Conservation (phyloP, 2,329 filamentous ascomycete species). For the Colletotrichum simmondsii region DNA sequence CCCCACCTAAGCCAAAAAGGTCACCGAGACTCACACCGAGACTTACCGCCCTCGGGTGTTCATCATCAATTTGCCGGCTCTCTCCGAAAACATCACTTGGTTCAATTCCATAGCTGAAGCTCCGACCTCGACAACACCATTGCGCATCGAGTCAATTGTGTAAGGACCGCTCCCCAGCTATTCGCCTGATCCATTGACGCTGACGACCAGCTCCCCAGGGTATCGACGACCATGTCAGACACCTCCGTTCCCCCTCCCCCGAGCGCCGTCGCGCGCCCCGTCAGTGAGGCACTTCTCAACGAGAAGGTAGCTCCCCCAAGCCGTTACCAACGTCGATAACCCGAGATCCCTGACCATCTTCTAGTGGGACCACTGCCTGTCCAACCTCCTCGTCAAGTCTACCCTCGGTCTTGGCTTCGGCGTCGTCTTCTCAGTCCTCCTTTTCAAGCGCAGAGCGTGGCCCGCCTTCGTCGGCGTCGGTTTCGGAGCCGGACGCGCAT, state of each 20-base stretch:
- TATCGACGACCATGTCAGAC: slow-evolving; percentile 61
- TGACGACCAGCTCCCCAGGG: slow-evolving; percentile 33
- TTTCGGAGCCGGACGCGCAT: slow-evolving; percentile 95
- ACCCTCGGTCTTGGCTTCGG: slow-evolving; percentile 96
- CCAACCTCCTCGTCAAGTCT: slow-evolving; percentile 96
- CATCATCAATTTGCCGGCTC: slow-evolving; percentile 47
- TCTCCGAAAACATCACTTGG: slow-evolving; percentile 37
- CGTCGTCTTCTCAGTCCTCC: slow-evolving; percentile 96
- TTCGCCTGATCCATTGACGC: slow-evolving; percentile 34
- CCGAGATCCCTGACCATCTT: slow-evolving; percentile 27
- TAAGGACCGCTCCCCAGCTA: slow-evolving; percentile 17
- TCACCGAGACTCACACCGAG: slow-evolving; percentile 3
- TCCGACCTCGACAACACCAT: slow-evolving; percentile 30
- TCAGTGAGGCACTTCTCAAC: slow-evolving; percentile 98
- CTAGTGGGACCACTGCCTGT: slow-evolving; percentile 98
- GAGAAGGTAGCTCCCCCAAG: slow-evolving; percentile 79
- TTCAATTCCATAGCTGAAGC: slow-evolving; percentile 30
- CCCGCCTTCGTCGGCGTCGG: slow-evolving; percentile 94
- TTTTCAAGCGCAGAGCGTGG: slow-evolving; percentile 98
- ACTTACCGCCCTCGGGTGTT: slow-evolving; percentile 57
- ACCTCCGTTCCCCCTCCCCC: slow-evolving; percentile 65
- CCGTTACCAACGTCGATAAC: neutral
- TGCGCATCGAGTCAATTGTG: slow-evolving; percentile 29
- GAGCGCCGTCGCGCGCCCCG: slow-evolving; percentile 79
- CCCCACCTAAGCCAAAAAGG: slow-evolving; percentile 37